These are phyloP conservation scores for Chalciporus sphaerocephalus DNA, from an alignment of 768 basidiomycete species.

Conservation along the genomic window DNA sequence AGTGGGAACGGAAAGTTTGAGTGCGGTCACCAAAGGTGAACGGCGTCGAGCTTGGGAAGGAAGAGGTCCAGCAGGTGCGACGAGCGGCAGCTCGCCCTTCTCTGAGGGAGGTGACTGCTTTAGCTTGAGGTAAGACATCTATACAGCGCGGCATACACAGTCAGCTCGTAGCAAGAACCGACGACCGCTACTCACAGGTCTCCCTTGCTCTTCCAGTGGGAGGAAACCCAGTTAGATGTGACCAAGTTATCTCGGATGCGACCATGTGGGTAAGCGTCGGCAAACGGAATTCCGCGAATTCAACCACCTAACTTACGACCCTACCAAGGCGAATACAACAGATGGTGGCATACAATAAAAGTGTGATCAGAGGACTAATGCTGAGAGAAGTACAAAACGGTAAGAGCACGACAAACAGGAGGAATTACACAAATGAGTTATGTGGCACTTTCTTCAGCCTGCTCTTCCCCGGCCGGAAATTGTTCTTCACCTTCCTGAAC, in stretches of 20 bases:
- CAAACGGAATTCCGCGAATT: too few relatives aligned
- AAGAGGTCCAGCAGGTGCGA: not conserved
- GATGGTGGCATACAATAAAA: too few relatives aligned
- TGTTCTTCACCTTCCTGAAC: constrained; percentile 22
- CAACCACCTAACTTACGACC: too few relatives aligned
- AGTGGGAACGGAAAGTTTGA: constrained; percentile 19
- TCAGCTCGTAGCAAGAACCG: not conserved
- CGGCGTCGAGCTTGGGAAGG: not conserved
- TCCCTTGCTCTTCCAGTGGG: not conserved
- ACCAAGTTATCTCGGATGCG: too few relatives aligned
- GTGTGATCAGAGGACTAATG: too few relatives aligned
- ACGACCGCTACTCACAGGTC: not conserved
- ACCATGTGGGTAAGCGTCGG: too few relatives aligned
- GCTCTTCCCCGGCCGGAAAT: constrained; percentile 16
- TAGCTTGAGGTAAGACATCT: constrained; percentile 7
- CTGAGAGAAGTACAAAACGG: too few relatives aligned
- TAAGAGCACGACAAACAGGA: not conserved
- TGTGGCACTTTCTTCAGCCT: constrained; percentile 13
- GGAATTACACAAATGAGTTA: constrained; percentile 9
- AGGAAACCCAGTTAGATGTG: not conserved
- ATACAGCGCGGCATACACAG: not conserved
- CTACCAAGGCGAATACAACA: too few relatives aligned
- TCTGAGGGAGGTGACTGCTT: constrained; percentile 12
- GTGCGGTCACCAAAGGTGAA: constrained; percentile 5
- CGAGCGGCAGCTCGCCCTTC: constrained; percentile 20